Evolutionary conservation across 1,139 yeast species (phyloP), one percentile per base, ranked within the genome.

Genomic region (Debaryomycetaceae sp.): DNA sequence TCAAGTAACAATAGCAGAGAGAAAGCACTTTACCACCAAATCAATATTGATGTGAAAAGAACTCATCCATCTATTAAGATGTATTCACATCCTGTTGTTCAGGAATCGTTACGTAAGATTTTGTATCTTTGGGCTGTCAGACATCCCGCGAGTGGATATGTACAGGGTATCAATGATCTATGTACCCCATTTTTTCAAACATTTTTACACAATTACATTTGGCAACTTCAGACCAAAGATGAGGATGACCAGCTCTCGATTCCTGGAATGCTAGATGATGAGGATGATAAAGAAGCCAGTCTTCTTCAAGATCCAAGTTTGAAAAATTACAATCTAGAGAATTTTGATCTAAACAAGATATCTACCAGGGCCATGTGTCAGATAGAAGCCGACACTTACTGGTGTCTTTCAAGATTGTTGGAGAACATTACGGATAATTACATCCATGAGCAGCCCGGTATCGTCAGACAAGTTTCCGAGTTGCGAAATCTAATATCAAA

Each of bases 61-160:
- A 93, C 99, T 0, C 89, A 90, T 56, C 99, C 98, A 1, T 81
- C 84, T 39, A 78, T 90, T 44, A 80, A 80, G 49, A 72, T 93
- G 35, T 93, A 93, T 59, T 75, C 85, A 9, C 80, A 65, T 54
- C 77, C 79, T 20, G 72, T 84, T 4, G 88, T 95, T 0, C 98
- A 93, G 57, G 68, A 82, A 46, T 78, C 95, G 11, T 70, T 93
- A 49, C 89, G 93, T 51, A 82, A 87, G 51, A 83, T 95, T 14
- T 68, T 93, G 42, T 95, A 89, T 57, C 71, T 93, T 33, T 93
- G 99, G 99, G 96, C 99, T 0, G 84, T 93, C 20, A 78, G 99
- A 49, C 99, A 95, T 60, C 99, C 99, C 0, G 97, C 98, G 4
- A 84, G 95, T 59, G 99, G 99, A 4, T 93, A 93, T 63, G 99